A percentile compares a stretch with the other conserved stretches of the same genome.
phyloP scores from a whole-genome alignment of 2,329 filamentous ascomycete genomes.

The Penicillium crustosum region DNA sequence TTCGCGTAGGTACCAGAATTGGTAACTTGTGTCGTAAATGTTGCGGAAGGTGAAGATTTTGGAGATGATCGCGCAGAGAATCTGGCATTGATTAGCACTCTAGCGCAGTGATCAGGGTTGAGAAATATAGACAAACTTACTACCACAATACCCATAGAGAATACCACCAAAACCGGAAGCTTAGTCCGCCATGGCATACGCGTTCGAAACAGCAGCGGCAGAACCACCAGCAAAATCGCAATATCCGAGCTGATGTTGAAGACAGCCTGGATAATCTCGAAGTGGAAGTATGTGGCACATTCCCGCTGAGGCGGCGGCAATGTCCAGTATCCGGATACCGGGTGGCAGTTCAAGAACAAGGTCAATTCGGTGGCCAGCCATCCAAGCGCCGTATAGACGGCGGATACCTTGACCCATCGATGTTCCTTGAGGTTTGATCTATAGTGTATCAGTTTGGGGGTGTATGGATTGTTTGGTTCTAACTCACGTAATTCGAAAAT shows the following conservation, averaged over 20 bases:
- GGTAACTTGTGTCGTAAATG: not conserved
- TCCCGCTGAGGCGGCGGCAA: not conserved
- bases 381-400: not conserved
- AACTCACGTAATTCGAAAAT: not conserved
- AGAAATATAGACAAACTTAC: not conserved
- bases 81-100: not conserved
- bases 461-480: not conserved
- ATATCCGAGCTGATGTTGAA: not conserved
- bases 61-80: not conserved
- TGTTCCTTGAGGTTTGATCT: not conserved
- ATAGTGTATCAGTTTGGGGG: not conserved
- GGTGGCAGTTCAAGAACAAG: not conserved
- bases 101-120: accelerated
- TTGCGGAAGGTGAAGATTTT: not conserved
- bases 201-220: not conserved
- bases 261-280: not conserved
- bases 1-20: not conserved
- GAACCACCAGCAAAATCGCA: not conserved
- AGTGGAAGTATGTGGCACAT: not conserved
- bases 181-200: not conserved
- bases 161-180: not conserved
- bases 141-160: not conserved
- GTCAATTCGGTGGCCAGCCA: not conserved
- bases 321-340: not conserved
- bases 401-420: not conserved